Conservation (phyloP, 2,329 filamentous ascomycete species). For the Alternaria longipes region DNA sequence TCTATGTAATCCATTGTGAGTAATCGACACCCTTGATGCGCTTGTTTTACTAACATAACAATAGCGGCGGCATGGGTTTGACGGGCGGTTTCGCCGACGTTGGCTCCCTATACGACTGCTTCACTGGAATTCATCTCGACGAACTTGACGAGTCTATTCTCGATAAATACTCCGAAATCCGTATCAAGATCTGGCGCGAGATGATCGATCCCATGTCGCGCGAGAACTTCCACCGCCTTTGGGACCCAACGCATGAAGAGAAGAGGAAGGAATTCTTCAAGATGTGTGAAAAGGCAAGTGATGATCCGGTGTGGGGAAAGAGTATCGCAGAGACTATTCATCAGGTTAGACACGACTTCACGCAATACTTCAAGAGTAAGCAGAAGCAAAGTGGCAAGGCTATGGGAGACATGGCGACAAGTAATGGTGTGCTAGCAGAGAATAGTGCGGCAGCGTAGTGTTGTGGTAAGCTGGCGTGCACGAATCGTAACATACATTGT, state of each 20-base stretch:
- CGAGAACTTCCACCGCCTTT: slow-evolving; percentile 53
- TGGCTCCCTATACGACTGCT: slow-evolving; percentile 68
- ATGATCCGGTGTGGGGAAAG: slow-evolving; percentile 43
- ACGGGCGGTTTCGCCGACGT: slow-evolving; percentile 72
- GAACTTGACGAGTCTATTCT: slow-evolving; percentile 47
- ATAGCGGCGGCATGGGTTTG: slow-evolving; percentile 66
- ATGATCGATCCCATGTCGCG: slow-evolving; percentile 51
- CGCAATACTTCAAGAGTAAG: slow-evolving; percentile 48
- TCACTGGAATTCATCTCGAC: slow-evolving; percentile 52
- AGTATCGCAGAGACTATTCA: slow-evolving; percentile 37
- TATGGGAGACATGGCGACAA: slow-evolving; percentile 6
- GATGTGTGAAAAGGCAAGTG: slow-evolving; percentile 41
- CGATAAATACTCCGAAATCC: slow-evolving; percentile 47
- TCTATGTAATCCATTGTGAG: slow-evolving; percentile 61
- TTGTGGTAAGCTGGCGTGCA: neutral
- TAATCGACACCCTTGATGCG: neutral
- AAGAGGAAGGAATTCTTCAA: slow-evolving; percentile 47
- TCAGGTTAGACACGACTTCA: slow-evolving; percentile 46
- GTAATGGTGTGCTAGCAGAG: slow-evolving; percentile 13
- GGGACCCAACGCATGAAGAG: slow-evolving; percentile 38
- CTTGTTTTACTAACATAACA: slow-evolving; percentile 6
- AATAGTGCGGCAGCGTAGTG: slow-evolving; percentile 17
- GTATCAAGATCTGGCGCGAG: slow-evolving; percentile 47
- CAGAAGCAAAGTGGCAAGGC: slow-evolving; percentile 14
- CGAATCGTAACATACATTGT: neutral